Evolutionary conservation across 148 eudicot genomes (phyloP).

Genomic region (Silene conica): DNA sequence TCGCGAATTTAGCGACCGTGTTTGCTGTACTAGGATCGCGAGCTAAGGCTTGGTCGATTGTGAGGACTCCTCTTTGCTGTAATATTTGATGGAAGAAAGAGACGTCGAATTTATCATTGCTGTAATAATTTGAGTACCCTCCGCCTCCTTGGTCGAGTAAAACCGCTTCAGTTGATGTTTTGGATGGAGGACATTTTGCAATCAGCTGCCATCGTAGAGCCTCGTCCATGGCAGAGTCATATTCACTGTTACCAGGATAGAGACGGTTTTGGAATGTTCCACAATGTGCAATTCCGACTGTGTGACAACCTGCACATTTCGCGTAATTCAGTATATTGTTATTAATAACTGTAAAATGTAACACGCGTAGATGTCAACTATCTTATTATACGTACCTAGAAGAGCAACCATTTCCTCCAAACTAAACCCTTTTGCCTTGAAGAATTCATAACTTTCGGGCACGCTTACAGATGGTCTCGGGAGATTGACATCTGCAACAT

Average conservation of each 20-base stretch:
- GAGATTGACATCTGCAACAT: constrained; percentile 18
- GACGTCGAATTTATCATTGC: constrained; percentile 19
- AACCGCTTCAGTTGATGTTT: constrained; percentile 1
- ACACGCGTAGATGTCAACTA: no score
- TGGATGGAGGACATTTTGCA: constrained; percentile 12
- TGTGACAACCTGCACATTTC: constrained; percentile 20
- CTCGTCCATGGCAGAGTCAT: constrained; percentile 19
- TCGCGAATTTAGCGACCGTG: constrained; percentile 1
- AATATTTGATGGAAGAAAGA: constrained; percentile 24
- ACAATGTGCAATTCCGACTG: constrained; percentile 22
- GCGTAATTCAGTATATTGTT: no score
- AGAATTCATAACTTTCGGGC: not conserved
- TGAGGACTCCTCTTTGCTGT: constrained; percentile 17
- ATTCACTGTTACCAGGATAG: not conserved
- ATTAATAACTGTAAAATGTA: no score
- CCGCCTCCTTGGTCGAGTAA: constrained; percentile 15
- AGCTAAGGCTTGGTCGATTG: constrained; percentile 23
- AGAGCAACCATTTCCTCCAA: constrained; percentile 17
- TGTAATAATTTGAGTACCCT: not conserved
- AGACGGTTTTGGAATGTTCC: constrained; percentile 9
- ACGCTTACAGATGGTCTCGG: constrained; percentile 17
- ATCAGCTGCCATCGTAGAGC: constrained; percentile 3
- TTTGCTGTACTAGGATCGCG: constrained; percentile 6
- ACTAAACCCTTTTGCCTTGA: constrained; percentile 16
- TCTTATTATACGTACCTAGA: not conserved